phyloP scores from a whole-genome alignment of 768 basidiomycete genomes.

The Russula compacta region DNA sequence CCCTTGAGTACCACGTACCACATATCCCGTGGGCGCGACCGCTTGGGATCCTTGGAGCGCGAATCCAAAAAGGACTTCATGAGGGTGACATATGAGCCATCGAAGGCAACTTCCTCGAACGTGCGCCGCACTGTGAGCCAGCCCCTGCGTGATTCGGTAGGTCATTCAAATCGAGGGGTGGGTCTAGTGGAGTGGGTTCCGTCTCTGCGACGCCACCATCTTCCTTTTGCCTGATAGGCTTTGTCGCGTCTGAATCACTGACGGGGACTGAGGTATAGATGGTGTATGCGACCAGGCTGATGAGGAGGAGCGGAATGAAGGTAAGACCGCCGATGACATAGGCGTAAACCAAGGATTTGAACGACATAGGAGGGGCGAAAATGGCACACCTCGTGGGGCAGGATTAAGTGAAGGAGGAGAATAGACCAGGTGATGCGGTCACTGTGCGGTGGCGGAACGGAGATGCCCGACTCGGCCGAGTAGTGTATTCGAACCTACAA shows the following conservation, averaged over 20 bases:
- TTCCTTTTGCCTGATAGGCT: conserved; percentile 27
- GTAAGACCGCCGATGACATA: conserved; percentile 89
- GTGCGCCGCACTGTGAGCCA: conserved; percentile 81
- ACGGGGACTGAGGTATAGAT: conserved; percentile 85
- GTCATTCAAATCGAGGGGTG: conserved; percentile 38
- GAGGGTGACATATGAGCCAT: conserved; percentile 69
- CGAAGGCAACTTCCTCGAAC: conserved; percentile 55
- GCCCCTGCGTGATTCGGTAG: conserved; percentile 57
- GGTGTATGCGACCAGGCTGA: conserved; percentile 47
- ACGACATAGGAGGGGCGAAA: conserved; percentile 39
- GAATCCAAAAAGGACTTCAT: conserved; percentile 75
- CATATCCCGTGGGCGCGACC: conserved; percentile 80
- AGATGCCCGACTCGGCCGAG: neutral
- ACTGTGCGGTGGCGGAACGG: neutral
- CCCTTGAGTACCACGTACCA: conserved; percentile 93
- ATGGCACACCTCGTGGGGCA: neutral
- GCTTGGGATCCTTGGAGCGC: conserved; percentile 76
- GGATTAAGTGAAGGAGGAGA: neutral
- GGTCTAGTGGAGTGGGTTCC: conserved; percentile 23
- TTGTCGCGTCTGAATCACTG: conserved; percentile 39
- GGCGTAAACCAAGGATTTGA: conserved; percentile 67
- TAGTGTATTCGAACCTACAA: too few species aligned
- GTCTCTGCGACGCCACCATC: conserved; percentile 21
- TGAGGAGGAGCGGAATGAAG: conserved; percentile 71
- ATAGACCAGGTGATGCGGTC: neutral